A percentile compares a stretch with the other conserved stretches of the same genome.
These are phyloP conservation scores for Paspalum notatum DNA, from an alignment of 176 grass and related monocot genomes.

Conservation along the genomic window DNA sequence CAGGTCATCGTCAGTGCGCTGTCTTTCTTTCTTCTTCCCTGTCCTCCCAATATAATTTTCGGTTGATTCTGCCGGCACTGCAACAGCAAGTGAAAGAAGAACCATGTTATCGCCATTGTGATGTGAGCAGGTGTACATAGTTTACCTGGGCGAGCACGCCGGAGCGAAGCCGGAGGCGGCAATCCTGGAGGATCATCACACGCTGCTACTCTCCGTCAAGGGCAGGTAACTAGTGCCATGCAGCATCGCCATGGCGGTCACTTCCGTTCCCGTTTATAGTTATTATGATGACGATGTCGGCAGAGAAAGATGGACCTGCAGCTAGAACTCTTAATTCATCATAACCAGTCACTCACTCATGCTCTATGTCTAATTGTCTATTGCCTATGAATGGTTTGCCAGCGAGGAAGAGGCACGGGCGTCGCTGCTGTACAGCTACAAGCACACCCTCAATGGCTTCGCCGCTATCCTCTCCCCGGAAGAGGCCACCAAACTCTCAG, in stretches of 20 bases:
- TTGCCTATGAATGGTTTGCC: background rate
- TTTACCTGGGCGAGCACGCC: conserved; percentile 67
- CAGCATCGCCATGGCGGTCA: background rate
- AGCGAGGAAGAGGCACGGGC: conserved; percentile 65
- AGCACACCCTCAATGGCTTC: conserved; percentile 91
- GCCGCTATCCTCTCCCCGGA: conserved; percentile 71
- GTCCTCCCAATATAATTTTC: background rate
- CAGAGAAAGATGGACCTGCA: background rate
- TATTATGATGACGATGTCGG: background rate
- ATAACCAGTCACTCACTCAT: background rate
- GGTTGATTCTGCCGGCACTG: background rate
- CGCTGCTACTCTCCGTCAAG: conserved; percentile 73
- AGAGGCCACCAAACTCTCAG: conserved; percentile 62
- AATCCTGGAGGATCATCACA: conserved; percentile 64
- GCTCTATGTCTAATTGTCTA: background rate
- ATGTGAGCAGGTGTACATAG: conserved; percentile 66
- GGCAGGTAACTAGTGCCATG: conserved; percentile 48
- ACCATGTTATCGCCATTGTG: background rate
- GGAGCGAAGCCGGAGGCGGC: conserved; percentile 51
- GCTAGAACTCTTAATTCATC: background rate
- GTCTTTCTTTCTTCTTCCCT: background rate
- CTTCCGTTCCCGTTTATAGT: background rate
- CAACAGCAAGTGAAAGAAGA: background rate
- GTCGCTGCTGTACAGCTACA: conserved; percentile 92
- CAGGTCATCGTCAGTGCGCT: conserved; percentile 45